Evolutionary conservation across 2,329 filamentous ascomycete genomes (phyloP), one percentile per base, ranked within the genome.

Genomic region (Magnaporthiopsis rhizophila): DNA sequence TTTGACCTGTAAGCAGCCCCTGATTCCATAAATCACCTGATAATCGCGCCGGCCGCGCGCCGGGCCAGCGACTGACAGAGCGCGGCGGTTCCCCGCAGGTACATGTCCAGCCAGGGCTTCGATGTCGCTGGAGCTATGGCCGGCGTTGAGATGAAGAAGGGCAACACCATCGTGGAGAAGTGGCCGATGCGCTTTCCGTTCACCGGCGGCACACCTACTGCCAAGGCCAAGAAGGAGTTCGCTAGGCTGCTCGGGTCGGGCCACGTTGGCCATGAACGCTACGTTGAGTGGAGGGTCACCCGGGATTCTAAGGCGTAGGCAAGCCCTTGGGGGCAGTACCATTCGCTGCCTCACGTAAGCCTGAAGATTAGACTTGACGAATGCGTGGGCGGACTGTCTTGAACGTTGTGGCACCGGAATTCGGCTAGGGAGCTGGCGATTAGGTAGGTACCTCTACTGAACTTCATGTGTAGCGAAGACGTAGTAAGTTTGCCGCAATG

Each of bases 101-200:
- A 56, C 9, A 32, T 56, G 0, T 1, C 1, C 24, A 3, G 0
- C 6, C 5, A 18, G 8, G 6, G 38, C 38, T 56, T 62, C 45
- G 61, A 3, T 3, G 9, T n/a, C 1, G 21, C 11, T 13, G 61
- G 26, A 5, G 24, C 50, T 45, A 30, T 2, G 13, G 45, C 38
- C 13, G 26, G 56, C 18, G 53, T 64, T 24, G 13, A 34, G 57
- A 15, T 32, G 13, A 64, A 64, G 26, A 21, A n/a, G 34, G 13
- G 4, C 26, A 15, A 64, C 62, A 32, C 34, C 2, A 32, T 60
- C 57, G 38, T 64, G 6, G 34, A 24, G 1, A 50, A 36, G 57
- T 60, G 62, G 58, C 58, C 62, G 8, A 24, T 64, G 58, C 62
- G 62, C 11, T 59, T 60, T 3, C 24, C 7, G 9, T 36, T 26